These are phyloP conservation scores for Volvox africanus DNA, from an alignment of 139 green algal species.

Conservation along the genomic window DNA sequence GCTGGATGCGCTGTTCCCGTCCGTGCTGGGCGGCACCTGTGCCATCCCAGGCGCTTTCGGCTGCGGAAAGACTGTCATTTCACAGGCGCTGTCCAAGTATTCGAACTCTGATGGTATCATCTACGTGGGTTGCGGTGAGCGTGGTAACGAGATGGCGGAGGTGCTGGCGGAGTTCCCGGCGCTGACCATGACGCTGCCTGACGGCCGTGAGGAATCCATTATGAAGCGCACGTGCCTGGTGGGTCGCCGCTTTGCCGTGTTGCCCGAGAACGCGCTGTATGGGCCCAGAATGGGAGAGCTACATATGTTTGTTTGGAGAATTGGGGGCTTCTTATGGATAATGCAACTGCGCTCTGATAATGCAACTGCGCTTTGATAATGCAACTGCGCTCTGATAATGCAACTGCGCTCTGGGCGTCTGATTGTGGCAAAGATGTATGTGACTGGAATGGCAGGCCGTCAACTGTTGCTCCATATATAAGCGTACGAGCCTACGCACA, in stretches of 20 bases:
- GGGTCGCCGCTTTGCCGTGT: constrained; percentile 21
- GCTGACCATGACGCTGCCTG: constrained; percentile 97
- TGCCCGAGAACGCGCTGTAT: too few relatives aligned
- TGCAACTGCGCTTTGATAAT: too few relatives aligned
- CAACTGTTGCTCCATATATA: too few relatives aligned
- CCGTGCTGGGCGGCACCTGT: constrained; percentile 97
- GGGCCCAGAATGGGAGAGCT: too few relatives aligned
- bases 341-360: too few relatives aligned
- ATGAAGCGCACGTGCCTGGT: constrained; percentile 98
- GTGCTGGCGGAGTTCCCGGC: constrained; percentile 97
- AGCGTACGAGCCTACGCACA: too few relatives aligned
- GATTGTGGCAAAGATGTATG: too few relatives aligned
- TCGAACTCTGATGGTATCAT: constrained; percentile 99
- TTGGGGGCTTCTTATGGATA: too few relatives aligned
- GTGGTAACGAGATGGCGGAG: constrained; percentile 92
- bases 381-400: too few relatives aligned
- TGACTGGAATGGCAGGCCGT: too few relatives aligned
- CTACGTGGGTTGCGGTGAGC: constrained; percentile 98
- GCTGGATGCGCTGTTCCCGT: constrained; percentile 97
- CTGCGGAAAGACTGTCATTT: constrained; percentile 99
- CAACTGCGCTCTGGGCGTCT: too few relatives aligned
- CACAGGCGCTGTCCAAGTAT: constrained; percentile 98
- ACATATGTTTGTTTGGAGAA: too few relatives aligned
- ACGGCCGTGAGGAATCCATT: constrained; percentile 97
- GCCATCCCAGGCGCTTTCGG: constrained; percentile 98